Conservation (phyloP, 805 yeast genomes). For the Hermanozyma aechmeae region DNA sequence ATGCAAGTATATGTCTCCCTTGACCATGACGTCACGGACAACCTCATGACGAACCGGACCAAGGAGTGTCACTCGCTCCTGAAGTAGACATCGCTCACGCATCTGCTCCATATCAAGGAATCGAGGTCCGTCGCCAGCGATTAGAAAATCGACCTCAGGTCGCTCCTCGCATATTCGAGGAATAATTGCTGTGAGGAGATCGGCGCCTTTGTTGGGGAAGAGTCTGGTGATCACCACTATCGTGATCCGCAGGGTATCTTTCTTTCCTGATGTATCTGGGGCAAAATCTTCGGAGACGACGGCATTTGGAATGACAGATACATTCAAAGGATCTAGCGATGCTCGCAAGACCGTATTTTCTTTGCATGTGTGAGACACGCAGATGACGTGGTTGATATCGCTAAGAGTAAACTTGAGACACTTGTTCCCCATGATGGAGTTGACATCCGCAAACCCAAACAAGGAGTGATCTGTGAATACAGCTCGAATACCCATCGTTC, state of each 20-base stretch:
- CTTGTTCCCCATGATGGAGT: constrained; percentile 80
- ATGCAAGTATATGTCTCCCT: constrained; percentile 89
- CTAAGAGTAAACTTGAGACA: constrained; percentile 71
- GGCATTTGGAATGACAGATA: constrained; percentile 94
- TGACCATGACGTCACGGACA: constrained; percentile 85
- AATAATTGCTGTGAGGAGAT: constrained; percentile 70
- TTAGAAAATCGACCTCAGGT: constrained; percentile 61
- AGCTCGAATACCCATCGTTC: constrained; percentile 86
- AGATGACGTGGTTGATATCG: constrained; percentile 87
- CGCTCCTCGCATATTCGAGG: constrained; percentile 68
- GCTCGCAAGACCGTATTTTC: constrained; percentile 92
- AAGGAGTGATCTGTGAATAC: constrained; percentile 94
- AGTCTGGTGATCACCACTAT: constrained; percentile 86
- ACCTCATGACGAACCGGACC: constrained; percentile 90
- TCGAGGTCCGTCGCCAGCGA: constrained; percentile 97
- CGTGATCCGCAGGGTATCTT: constrained; percentile 36
- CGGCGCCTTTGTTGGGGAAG: constrained; percentile 96
- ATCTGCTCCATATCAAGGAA: constrained; percentile 90
- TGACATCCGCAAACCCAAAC: constrained; percentile 86
- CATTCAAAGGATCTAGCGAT: constrained; percentile 62
- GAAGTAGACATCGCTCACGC: constrained; percentile 78
- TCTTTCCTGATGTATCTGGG: constrained; percentile 28
- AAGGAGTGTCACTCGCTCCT: constrained; percentile 75
- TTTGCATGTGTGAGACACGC: constrained; percentile 94
- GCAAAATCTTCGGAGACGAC: constrained; percentile 74